A percentile compares a stretch with the other conserved stretches of the same genome.
Evolutionary conservation across 768 basidiomycete genomes (phyloP).

Genomic region (Hericium rajendrae): DNA sequence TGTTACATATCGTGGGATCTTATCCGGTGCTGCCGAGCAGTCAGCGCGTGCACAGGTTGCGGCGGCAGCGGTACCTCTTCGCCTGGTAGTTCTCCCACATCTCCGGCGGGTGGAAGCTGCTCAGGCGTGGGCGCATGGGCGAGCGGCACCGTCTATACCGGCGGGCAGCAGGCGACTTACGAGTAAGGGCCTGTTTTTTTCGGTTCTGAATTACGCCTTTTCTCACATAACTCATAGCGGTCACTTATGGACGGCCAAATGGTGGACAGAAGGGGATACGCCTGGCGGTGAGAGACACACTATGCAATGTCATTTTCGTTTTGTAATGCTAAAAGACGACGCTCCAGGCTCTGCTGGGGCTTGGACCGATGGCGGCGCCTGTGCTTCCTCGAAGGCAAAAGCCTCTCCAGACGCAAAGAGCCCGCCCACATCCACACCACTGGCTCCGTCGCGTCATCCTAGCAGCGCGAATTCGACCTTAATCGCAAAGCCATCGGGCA

Average conservation of each 20-base stretch:
- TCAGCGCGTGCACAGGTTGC: slow-evolving; percentile 42
- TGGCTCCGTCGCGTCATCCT: not conserved
- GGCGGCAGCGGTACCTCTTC: slow-evolving; percentile 15
- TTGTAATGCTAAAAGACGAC: too few species aligned
- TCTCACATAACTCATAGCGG: slow-evolving; percentile 15
- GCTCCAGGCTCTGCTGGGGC: slow-evolving; percentile 35
- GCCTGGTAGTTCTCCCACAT: slow-evolving; percentile 10
- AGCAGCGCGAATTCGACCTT: not conserved
- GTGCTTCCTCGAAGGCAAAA: slow-evolving; percentile 19
- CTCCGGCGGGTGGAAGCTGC: slow-evolving; percentile 28
- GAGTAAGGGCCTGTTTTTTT: slow-evolving; percentile 27
- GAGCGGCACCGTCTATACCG: slow-evolving; percentile 36
- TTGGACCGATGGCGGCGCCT: slow-evolving; percentile 51
- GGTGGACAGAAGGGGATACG: slow-evolving; percentile 51
- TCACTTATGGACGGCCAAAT: slow-evolving; percentile 42
- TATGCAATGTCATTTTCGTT: too few species aligned
- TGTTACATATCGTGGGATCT: not conserved
- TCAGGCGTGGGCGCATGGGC: slow-evolving; percentile 44
- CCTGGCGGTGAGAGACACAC: slow-evolving; percentile 28
- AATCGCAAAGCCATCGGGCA: slow-evolving; percentile 1
- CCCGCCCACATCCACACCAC: not conserved
- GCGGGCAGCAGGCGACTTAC: slow-evolving; percentile 41
- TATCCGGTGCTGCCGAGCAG: slow-evolving; percentile 18
- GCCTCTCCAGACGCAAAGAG: too few species aligned
- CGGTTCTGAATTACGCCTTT: not conserved